Evolutionary conservation across 2,329 filamentous ascomycete genomes (phyloP), one percentile per base, ranked within the genome.

Genomic region (Hypoxylon sp.): DNA sequence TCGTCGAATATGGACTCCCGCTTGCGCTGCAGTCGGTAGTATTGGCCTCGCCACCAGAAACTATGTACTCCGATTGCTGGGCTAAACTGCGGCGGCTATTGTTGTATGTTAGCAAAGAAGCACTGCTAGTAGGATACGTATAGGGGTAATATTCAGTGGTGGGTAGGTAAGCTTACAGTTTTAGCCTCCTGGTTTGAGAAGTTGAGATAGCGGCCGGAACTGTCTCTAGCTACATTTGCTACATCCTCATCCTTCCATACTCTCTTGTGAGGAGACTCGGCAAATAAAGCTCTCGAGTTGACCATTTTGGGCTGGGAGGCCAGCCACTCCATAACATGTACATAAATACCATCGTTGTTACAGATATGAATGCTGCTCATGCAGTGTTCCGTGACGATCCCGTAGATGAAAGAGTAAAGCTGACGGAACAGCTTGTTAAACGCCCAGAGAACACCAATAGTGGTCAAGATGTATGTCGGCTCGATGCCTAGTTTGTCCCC

Each of bases 321-420:
- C 6, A 90, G 81, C 80, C 85, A 90, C 57, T 84, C 82, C 80
- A 90, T 88, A 52, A 90, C 72, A 57, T 90, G 85, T 2, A 75
- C 56, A 72, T 89, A 89, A 28, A 90, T 88, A 59, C 86, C 83
- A 72, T 91, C 88, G 46, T 81, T 82, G 65, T 84, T 85, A 63
- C 79, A 82, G 51, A 91, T 80, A 55, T 83, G 83, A 60, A 90
- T 81, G 67, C 80, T 82, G 56, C 84, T 82, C 76, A 83, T 86
- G 60, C 87, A 80, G 68, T 87, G 80, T 5, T 77, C 75, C n/a
- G 77, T 77, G 28, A 86, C 67, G 14, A 85, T 60, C 10, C 72
- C 66, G 49, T 82, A 81, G 0, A 80, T 45, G 1, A 76, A 72
- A 7, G 60, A 38, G 72, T 77, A 81, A 2, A 81, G 50, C 58